These are phyloP conservation scores for Saitozyma sp. DNA, from an alignment of 768 basidiomycete genomes.

Conservation along the genomic window DNA sequence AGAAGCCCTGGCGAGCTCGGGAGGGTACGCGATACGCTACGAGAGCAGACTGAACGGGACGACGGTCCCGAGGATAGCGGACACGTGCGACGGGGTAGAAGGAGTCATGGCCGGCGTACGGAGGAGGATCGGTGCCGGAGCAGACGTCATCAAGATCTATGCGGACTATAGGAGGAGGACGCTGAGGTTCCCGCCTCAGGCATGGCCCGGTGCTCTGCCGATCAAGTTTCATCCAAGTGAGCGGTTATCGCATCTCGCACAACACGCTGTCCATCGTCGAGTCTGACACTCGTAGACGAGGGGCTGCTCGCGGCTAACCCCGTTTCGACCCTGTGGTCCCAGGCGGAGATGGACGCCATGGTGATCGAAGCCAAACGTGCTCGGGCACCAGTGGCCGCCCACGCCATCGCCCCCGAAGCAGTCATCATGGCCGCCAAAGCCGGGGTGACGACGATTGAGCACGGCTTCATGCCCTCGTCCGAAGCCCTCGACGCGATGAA, in stretches of 20 bases:
- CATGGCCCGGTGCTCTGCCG: slow-evolving; percentile 15
- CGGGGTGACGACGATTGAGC: slow-evolving; percentile 26
- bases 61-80: slow-evolving; percentile 10
- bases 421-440: slow-evolving; percentile 24
- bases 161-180: slow-evolving; percentile 24
- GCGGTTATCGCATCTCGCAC: background rate
- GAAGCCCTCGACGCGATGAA: slow-evolving; percentile 19
- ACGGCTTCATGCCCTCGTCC: slow-evolving; percentile 5
- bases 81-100: slow-evolving; percentile 23
- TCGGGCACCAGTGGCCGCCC: slow-evolving; percentile 20
- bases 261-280: too few relatives aligned
- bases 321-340: slow-evolving; percentile 9
- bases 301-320: slow-evolving; percentile 8
- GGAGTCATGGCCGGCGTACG: slow-evolving; percentile 20
- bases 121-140: slow-evolving; percentile 24
- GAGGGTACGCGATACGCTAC: slow-evolving; percentile 17
- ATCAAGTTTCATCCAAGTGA: slow-evolving; percentile 10
- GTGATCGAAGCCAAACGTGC: slow-evolving; percentile 21
- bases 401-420: slow-evolving; percentile 16
- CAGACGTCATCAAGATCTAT: slow-evolving; percentile 37
- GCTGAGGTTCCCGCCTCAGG: slow-evolving; percentile 16
- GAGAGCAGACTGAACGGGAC: slow-evolving; percentile 24
- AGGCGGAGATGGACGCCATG: slow-evolving; percentile 32
- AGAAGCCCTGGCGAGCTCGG: slow-evolving; percentile 20
- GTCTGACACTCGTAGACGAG: background rate